phyloP scores from a whole-genome alignment of 2,329 filamentous ascomycete genomes.

The Beauveria scarabaeidicola region DNA sequence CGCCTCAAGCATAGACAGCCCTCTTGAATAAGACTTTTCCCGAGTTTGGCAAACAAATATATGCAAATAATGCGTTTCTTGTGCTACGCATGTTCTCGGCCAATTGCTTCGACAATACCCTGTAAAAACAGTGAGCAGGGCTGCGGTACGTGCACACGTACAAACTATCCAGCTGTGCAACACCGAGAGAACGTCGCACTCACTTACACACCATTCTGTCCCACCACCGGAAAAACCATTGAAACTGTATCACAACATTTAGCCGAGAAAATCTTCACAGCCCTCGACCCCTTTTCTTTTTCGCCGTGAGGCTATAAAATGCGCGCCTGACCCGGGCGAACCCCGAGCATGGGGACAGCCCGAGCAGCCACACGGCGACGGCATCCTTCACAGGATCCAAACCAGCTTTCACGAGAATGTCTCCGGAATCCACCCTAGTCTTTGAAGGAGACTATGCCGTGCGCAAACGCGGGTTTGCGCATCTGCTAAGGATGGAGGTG shows the following conservation, averaged over 20 bases:
- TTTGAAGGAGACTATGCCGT: neutral
- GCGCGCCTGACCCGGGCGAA: neutral
- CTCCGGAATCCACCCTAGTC: neutral
- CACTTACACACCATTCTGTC: neutral
- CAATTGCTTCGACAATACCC: neutral
- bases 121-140: neutral
- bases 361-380: neutral
- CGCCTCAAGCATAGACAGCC: neutral
- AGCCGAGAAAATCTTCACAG: neutral
- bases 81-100: neutral
- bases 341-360: neutral
- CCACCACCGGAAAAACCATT: neutral
- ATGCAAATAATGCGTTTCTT: neutral
- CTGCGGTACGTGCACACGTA: neutral
- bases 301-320: neutral
- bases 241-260: neutral
- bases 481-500: slow-evolving; percentile 7
- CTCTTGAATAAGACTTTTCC: neutral
- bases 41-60: neutral
- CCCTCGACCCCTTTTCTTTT: neutral
- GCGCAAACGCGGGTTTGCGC: neutral
- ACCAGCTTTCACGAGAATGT: neutral
- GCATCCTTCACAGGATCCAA: no score
- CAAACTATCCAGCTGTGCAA: neutral
- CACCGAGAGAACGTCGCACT: neutral